Percentiles rank a stretch among this genome's conserved stretches.
Conservation (phyloP, 2,329 filamentous ascomycete species). For the Zalaria sp. region DNA sequence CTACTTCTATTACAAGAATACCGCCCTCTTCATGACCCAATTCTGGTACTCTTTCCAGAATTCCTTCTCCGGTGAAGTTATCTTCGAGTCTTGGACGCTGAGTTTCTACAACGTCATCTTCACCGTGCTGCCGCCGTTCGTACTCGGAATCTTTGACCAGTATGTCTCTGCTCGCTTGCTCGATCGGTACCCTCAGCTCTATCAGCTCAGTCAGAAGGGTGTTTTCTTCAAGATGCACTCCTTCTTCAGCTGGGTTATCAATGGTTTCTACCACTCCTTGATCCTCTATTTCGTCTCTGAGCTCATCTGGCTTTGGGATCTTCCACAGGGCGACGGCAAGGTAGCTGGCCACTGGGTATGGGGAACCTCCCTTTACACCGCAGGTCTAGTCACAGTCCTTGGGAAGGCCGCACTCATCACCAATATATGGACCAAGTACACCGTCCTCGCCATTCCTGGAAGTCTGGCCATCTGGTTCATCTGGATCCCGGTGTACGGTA, state of each 20-base stretch:
- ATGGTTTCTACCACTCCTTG: constrained; percentile 90
- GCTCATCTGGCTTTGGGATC: constrained; percentile 69
- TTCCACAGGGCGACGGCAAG: constrained; percentile 64
- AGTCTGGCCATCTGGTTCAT: constrained; percentile 84
- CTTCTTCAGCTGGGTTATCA: constrained; percentile 84
- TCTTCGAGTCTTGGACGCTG: constrained; percentile 98
- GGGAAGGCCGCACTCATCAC: constrained; percentile 91
- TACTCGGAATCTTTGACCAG: constrained; percentile 92
- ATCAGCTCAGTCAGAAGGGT: constrained; percentile 83
- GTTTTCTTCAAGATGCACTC: constrained; percentile 87
- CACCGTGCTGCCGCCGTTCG: constrained; percentile 83
- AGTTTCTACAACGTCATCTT: constrained; percentile 99
- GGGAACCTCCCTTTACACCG: constrained; percentile 88
- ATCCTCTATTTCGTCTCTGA: constrained; percentile 78
- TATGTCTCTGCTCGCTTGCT: constrained; percentile 89
- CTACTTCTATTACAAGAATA: constrained; percentile 99
- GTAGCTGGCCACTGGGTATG: constrained; percentile 93
- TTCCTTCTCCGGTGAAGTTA: constrained; percentile 91
- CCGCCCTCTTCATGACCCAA: constrained; percentile 95
- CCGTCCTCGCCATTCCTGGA: constrained; percentile 86
- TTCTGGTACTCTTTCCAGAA: constrained; percentile 99
- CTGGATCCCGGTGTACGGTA: constrained; percentile 79
- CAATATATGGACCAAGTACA: constrained; percentile 98
- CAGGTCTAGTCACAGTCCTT: constrained; percentile 83
- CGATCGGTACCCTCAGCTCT: constrained; percentile 91